Percentiles rank a stretch among this genome's conserved stretches.
These are phyloP conservation scores for Xylaria palmicola DNA, from an alignment of 495 filamentous ascomycete species.

Conservation along the genomic window DNA sequence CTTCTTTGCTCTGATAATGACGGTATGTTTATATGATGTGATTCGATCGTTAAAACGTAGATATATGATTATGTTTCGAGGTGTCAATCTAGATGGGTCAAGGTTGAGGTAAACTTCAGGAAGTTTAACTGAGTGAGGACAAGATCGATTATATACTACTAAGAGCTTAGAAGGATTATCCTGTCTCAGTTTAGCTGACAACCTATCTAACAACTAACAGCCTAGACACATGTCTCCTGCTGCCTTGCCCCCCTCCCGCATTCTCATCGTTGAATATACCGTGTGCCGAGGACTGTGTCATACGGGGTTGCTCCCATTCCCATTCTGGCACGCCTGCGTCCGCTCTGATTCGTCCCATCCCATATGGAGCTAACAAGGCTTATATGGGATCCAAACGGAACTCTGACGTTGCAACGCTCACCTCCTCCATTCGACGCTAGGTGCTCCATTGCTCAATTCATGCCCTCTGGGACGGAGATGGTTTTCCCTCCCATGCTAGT, in stretches of 20 bases:
- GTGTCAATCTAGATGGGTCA: no score
- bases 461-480: no score
- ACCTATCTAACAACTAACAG: no score
- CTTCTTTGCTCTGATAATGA: no score
- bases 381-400: not conserved
- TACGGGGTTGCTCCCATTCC: not conserved
- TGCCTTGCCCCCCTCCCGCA: not conserved
- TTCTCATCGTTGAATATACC: not conserved
- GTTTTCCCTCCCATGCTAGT: no score
- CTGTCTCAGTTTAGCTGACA: no score
- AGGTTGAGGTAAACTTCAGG: no score
- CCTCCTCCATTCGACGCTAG: not conserved
- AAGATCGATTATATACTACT: not conserved
- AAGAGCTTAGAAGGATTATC: not conserved
- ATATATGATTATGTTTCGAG: not conserved
- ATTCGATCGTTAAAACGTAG: not conserved
- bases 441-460: not conserved
- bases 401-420: not conserved
- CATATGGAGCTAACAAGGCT: not conserved
- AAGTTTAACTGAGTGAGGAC: no score
- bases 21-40: no score
- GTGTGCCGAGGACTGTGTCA: not conserved
- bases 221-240: no score
- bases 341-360: slow-evolving; percentile 1
- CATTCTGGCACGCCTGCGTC: not conserved